Evolutionary conservation across 2,329 filamentous ascomycete species (phyloP), one percentile per base, ranked within the genome.

Genomic region (Metarhizium humberi): DNA sequence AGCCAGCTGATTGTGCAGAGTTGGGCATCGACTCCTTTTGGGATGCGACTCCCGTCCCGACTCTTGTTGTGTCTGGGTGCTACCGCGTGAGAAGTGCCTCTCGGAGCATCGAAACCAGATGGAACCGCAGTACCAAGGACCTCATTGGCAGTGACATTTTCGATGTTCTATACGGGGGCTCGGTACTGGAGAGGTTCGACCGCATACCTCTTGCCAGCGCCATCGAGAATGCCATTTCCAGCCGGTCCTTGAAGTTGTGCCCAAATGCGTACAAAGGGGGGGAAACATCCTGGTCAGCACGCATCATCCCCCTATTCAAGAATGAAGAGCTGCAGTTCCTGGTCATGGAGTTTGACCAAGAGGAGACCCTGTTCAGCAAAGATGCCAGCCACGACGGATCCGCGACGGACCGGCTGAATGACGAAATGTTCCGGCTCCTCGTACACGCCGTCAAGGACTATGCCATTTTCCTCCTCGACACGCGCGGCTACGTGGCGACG

Each of bases 371-470:
- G 13, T 45, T 25, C 45, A 8, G 6, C 16, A 50, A 47, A 2
- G 51, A 57, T 0, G 11, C 46, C 8, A 56, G 62, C 20, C 58
- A 59, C 50, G 65, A 65, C 7, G 36, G 61, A 8, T 59, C 58
- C n/a, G 55, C 61, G 45, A 63, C 58, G 36, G 63, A 62, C 38
- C 62, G 67, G 54, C 75, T 78, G 61, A 66, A 71, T 53, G 77
- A 76, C 60, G 78, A 82, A 60, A 76, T 75, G 4, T 84, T 84
- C 63, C 78, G 79, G n/a, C 79, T 84, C 43, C 70, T 87, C 36
- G 73, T 85, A 40, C 78, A 85, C 58, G 79, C 77, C 0, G 78
- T 84, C 61, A 81, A 79, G 65, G 79, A 84, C 58, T 84, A 83
- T 60, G 81, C 81, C 56, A 85, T 85, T 57, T 86, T 84, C 62